phyloP scores from a whole-genome alignment of 305 asterid genomes.

The Solanum hybrid region DNA sequence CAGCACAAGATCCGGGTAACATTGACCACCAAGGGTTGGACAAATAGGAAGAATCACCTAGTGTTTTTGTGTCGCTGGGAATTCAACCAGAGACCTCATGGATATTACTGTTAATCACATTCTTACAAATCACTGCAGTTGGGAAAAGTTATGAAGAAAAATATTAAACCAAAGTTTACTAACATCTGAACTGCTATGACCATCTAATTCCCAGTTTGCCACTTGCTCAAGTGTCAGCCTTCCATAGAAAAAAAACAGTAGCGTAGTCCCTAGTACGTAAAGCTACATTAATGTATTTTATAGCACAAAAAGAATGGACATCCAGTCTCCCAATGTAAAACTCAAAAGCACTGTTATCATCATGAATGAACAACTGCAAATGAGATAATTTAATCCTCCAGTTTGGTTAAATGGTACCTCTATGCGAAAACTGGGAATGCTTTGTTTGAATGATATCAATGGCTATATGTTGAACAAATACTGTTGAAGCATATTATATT shows the following conservation, averaged over 20 bases:
- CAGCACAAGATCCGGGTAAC: background rate
- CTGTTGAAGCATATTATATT: background rate
- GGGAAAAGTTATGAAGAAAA: background rate
- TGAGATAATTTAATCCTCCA: background rate
- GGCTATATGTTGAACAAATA: background rate
- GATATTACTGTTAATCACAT: background rate
- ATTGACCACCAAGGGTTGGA: background rate
- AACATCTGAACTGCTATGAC: background rate
- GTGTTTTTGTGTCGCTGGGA: background rate
- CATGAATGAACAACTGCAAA: background rate
- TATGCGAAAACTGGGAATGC: background rate
- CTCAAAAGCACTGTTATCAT: background rate
- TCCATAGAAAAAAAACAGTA: background rate
- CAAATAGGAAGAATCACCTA: background rate
- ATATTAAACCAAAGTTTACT: background rate
- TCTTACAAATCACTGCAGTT: background rate
- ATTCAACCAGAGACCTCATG: background rate
- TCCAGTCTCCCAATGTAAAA: background rate
- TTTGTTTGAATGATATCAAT: background rate
- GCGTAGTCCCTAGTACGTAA: background rate
- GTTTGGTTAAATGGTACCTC: background rate
- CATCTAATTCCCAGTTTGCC: background rate
- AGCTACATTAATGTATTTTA: background rate
- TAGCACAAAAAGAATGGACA: background rate
- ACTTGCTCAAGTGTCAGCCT: background rate